Percentiles rank a stretch among this genome's conserved stretches.
Conservation (phyloP, 1,139 yeast genomes). For the Geotrichum candidum region DNA sequence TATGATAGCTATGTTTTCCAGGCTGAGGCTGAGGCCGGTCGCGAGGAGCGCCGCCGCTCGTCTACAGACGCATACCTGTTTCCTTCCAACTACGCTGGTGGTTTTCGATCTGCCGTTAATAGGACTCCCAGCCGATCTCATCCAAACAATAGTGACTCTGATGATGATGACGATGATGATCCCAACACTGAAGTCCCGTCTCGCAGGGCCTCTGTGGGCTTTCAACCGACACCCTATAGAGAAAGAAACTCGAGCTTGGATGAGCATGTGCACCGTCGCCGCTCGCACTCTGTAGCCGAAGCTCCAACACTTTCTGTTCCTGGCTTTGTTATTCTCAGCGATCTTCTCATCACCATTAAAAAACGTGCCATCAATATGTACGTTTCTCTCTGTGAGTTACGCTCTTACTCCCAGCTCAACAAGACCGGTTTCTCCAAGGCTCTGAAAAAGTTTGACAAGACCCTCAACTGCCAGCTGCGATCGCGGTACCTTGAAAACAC, state of each 20-base stretch:
- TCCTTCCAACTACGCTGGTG: background rate
- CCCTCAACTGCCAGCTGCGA: constrained; percentile 57
- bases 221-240: background rate
- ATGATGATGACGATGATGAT: constrained; percentile 16
- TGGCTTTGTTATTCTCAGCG: constrained; percentile 2
- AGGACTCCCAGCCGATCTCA: background rate
- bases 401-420: constrained; percentile 75
- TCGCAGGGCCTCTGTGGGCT: background rate
- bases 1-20: constrained; percentile 29
- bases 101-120: constrained; percentile 11
- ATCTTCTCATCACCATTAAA: constrained; percentile 53
- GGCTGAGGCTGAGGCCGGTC: constrained; percentile 23
- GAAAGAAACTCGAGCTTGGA: background rate
- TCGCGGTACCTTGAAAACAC: constrained; percentile 39
- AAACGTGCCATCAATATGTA: constrained; percentile 60
- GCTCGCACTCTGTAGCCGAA: constrained; percentile 15
- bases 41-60: constrained; percentile 18
- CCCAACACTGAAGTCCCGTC: background rate
- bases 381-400: constrained; percentile 75
- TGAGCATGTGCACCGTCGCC: background rate
- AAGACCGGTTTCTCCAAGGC: constrained; percentile 84
- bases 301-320: constrained; percentile 4
- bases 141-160: constrained; percentile 15
- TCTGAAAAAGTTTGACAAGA: constrained; percentile 84
- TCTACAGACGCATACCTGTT: constrained; percentile 12